Base-by-base conservation (phyloP, 2,329 filamentous ascomycete genomes). In the Davidsoniella virescens region DNA sequence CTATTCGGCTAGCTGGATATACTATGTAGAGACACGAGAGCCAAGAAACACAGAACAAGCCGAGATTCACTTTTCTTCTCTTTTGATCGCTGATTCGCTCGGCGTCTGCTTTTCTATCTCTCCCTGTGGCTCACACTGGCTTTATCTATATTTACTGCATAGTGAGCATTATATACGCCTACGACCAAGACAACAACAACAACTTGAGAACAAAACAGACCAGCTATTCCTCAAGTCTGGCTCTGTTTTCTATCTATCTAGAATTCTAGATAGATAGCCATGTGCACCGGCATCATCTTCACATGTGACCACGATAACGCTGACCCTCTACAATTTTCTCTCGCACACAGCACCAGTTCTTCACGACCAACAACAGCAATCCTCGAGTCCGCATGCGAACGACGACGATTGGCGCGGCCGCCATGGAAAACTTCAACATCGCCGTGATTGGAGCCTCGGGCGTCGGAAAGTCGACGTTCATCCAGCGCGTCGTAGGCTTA, bases 381-480 rank as follows among this genome's bases (percentile, higher is more conserved):
- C 26, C 26, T 2, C 26, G 26, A 33, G 26, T 8, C 8, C 26
- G 26, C 26, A 33, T 8, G 7, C 26, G 26, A 44, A 26, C 10
- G 10, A 43, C 40, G 40, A 20, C 40, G 17, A 20, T 14, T 23
- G 23, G 26, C 26, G 26, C 26, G 2, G 26, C 26, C 33, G 20
- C 37, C 26, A 78, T 79, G 75, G 74, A 78, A 55, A 67, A 70
- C 56, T 72, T 79, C 59, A 80, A 78, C 59, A 77, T 84, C 56
- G 77, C 76, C 58, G 70, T 83, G 54, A 77, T 84, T 61, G 80
- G 80, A 58, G 72, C 76, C 61, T 68, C 72, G 57, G 77, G 77
- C 54, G 79, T 80, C 44, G 80, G 80, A 56, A 84, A 84, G 63
- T 81, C 78, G 47, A 72, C 77, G 44, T 80, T 82, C 58, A 76